Percentiles rank a stretch among this genome's conserved stretches.
Evolutionary conservation across 352 stramenopile genomes (phyloP).

Genomic region (Phytophthora colocasiae): DNA sequence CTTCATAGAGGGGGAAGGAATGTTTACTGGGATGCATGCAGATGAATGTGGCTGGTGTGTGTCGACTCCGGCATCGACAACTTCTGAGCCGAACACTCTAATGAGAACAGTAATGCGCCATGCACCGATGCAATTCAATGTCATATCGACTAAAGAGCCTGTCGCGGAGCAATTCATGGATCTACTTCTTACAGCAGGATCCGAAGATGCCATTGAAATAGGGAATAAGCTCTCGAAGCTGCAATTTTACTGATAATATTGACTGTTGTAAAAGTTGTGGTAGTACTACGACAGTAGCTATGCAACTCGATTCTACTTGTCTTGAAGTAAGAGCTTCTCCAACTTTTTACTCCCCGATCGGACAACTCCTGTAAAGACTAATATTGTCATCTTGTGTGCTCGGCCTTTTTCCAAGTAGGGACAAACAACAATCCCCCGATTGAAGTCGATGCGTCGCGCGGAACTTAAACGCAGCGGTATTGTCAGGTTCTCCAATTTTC

Average conservation of each 20-base stretch:
- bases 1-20: conserved; percentile 36
- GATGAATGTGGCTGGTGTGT: conserved; percentile 22
- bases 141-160: background rate
- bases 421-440: no score
- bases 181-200: conserved; percentile 1
- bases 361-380: no score
- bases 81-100: background rate
- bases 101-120: conserved; percentile 8
- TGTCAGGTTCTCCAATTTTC: conserved; percentile 11
- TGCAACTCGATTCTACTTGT: no score
- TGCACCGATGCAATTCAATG: conserved; percentile 11
- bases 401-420: no score
- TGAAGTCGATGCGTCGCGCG: conserved; percentile 11
- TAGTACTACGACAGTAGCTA: no score
- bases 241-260: background rate
- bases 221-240: conserved; percentile 2
- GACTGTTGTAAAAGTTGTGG: no score
- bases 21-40: conserved; percentile 8
- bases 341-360: no score
- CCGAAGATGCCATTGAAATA: conserved; percentile 5
- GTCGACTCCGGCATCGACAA: background rate
- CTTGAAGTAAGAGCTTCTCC: no score
- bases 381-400: no score
- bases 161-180: conserved; percentile 5
- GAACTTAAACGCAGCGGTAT: conserved; percentile 21